Conservation (phyloP, 1,284 basidiomycete genomes). For the Phenoliferia sp. region DNA sequence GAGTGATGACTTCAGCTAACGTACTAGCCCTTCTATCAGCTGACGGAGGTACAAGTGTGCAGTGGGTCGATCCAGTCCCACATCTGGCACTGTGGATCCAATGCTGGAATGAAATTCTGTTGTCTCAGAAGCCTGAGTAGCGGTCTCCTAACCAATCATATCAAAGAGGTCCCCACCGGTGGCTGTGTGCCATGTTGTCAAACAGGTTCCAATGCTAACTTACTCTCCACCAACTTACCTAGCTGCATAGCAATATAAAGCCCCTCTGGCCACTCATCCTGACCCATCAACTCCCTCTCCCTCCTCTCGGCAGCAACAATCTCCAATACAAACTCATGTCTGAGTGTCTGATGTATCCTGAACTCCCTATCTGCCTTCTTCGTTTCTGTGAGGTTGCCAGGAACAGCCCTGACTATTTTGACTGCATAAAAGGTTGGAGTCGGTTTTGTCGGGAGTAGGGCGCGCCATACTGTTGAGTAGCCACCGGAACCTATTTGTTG, state of each 20-base stretch:
- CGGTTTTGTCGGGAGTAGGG: constrained; percentile 13
- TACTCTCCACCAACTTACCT: constrained; percentile 11
- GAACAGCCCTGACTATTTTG: constrained; percentile 62
- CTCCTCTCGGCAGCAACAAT: constrained; percentile 63
- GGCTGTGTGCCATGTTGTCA: constrained; percentile 51
- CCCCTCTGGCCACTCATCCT: constrained; percentile 52
- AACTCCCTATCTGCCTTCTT: constrained; percentile 91
- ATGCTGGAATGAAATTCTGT: neutral
- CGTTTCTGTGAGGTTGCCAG: constrained; percentile 52
- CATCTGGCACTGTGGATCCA: constrained; percentile 70
- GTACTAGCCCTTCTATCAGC: constrained; percentile 65
- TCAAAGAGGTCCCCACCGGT: constrained; percentile 95
- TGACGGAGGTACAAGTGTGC: constrained; percentile 91
- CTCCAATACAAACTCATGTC: constrained; percentile 76
- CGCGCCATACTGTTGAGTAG: constrained; percentile 24
- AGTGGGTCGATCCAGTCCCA: constrained; percentile 79
- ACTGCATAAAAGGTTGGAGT: constrained; percentile 65
- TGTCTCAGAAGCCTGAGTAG: neutral
- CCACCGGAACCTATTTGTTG: constrained; percentile 77
- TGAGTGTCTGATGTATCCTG: constrained; percentile 77
- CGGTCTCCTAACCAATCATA: constrained; percentile 93
- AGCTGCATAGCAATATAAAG: constrained; percentile 86
- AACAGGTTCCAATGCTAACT: neutral
- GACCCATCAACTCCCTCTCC: constrained; percentile 50
- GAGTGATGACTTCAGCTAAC: constrained; percentile 21